Evolutionary conservation across 1,284 basidiomycete species (phyloP).

Genomic region (Anthracocystis walkeri): DNA sequence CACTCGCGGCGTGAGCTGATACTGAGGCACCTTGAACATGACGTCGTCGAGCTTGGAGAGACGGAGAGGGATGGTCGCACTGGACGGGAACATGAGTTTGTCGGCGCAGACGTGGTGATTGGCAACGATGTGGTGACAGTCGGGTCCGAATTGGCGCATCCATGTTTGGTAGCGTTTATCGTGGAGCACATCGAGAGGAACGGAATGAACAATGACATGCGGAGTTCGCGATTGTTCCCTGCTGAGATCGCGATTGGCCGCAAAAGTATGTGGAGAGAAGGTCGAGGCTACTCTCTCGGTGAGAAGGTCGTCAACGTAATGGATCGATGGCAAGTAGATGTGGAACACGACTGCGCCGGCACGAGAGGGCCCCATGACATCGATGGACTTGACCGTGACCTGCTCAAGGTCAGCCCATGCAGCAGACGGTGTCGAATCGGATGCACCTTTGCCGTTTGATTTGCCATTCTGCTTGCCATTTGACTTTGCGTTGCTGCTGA

Average conservation of each 20-base stretch:
- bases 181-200: slow-evolving; percentile 71
- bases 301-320: slow-evolving; percentile 76
- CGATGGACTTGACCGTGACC: slow-evolving; percentile 39
- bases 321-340: slow-evolving; percentile 77
- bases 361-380: slow-evolving; percentile 76
- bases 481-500: slow-evolving; percentile 69
- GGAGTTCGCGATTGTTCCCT: slow-evolving; percentile 73
- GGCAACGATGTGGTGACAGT: slow-evolving; percentile 73
- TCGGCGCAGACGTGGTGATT: slow-evolving; percentile 76
- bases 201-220: slow-evolving; percentile 61
- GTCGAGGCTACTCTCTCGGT: slow-evolving; percentile 71
- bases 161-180: slow-evolving; percentile 79
- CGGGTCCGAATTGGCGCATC: slow-evolving; percentile 76
- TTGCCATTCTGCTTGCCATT: slow-evolving; percentile 35
- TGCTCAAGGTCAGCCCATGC: slow-evolving; percentile 38
- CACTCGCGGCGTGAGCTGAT: slow-evolving; percentile 57
- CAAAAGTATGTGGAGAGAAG: slow-evolving; percentile 70
- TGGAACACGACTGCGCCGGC: slow-evolving; percentile 72
- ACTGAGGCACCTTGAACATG: slow-evolving; percentile 81
- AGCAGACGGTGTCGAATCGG: slow-evolving; percentile 72
- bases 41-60: slow-evolving; percentile 79
- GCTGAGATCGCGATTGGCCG: slow-evolving; percentile 43
- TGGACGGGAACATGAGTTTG: slow-evolving; percentile 80
- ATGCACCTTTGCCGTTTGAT: slow-evolving; percentile 1
- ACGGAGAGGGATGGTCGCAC: slow-evolving; percentile 79